A percentile compares a stretch with the other conserved stretches of the same genome.
Evolutionary conservation across 2,329 filamentous ascomycete species (phyloP).

Genomic region (Chrysosporium keratinophilum): DNA sequence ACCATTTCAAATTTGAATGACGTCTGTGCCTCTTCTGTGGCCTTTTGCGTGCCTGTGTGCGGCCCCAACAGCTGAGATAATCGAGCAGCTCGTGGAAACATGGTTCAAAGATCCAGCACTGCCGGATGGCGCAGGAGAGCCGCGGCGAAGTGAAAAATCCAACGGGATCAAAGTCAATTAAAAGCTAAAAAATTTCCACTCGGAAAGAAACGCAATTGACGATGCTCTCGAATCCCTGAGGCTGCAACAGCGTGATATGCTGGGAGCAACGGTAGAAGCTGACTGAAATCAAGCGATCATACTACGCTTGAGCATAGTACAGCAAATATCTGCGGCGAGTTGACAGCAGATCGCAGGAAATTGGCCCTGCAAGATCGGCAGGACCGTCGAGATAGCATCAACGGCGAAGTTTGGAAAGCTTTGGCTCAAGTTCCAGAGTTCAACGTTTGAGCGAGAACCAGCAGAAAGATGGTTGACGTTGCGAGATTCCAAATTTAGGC

Average conservation of each 20-base stretch:
- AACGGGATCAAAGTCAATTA: background rate
- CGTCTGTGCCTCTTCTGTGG: background rate
- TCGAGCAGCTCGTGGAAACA: background rate
- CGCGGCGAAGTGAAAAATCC: background rate
- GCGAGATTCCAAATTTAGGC: background rate
- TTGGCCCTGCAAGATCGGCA: background rate
- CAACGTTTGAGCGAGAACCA: background rate
- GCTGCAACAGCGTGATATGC: background rate
- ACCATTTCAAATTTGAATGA: background rate
- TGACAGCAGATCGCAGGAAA: background rate
- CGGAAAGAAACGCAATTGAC: background rate
- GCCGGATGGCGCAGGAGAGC: background rate
- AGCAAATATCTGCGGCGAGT: background rate
- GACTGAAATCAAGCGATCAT: background rate
- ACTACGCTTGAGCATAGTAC: background rate
- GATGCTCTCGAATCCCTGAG: background rate
- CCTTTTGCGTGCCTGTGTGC: no score
- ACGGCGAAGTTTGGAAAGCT: background rate
- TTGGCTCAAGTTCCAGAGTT: background rate
- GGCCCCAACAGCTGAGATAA: background rate
- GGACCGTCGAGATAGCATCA: background rate
- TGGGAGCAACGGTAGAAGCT: background rate
- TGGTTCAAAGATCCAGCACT: slow-evolving; percentile 2
- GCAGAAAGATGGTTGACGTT: background rate
- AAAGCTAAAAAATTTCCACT: background rate